Evolutionary conservation across 2,329 filamentous ascomycete species (phyloP), one percentile per base, ranked within the genome.

Genomic region (Arthroderma sp.): DNA sequence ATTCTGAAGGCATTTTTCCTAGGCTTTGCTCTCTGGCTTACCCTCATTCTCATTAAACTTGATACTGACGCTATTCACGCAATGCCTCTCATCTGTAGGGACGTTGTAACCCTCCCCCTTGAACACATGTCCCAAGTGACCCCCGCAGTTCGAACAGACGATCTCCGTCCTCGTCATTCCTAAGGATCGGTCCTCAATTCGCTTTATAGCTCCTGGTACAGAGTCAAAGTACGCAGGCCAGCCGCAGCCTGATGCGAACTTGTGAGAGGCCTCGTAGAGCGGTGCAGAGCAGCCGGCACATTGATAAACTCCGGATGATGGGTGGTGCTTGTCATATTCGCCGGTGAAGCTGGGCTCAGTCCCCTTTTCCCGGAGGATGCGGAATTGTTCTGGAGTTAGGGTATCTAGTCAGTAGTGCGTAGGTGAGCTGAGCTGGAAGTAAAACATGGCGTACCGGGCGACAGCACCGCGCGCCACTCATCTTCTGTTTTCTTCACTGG

Each of bases 171-270:
- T 73, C 58, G 72, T 62, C 85, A 94, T 94, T 39, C 89, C 89
- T 42, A 87, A 74, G 0, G 79, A 71, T 40, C 66, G 69, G 64
- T 98, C 91, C 51, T 79, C 78, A 58, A 89, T 82, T 50, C 89
- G 74, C 32, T 78, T 85, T 8, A 98, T 86, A 1, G 89, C 89
- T 2, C 87, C 88, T 0, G 91, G 89, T 42, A 98, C 78, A 53
- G 83, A 89, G 66, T 98, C 91, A 62, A 89, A 98, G 68, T 96
- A 98, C 8, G 91, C 91, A 0, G 91, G 91, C 91, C 91, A 98
- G 49, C 91, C 91, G 66, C 91, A 98, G 36, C 87, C 86, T 11
- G 85, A 93, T 65, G 85, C 85, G 75, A 98, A 98, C 66, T 98
- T 98, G 68, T 94, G 88, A 51, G 75, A 75, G 29, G 91, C 88